Conservation (phyloP, 257 asterid species). For the Nicotiana benthamiana region DNA sequence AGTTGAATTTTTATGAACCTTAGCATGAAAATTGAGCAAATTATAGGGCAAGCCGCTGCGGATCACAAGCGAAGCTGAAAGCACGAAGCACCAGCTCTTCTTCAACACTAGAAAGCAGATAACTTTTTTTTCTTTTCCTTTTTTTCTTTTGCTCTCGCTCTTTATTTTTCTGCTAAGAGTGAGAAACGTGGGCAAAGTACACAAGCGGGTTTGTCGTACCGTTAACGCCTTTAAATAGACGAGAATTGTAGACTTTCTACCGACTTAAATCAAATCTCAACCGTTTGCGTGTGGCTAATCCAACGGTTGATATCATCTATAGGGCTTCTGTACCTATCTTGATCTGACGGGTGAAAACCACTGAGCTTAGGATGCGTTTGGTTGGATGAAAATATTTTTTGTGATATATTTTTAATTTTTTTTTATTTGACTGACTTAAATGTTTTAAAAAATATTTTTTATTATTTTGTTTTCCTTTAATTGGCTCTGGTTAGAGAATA, state of each 20-base stretch:
- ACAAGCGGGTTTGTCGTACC: neutral
- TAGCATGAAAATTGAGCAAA: neutral
- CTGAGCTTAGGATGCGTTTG: too few species aligned
- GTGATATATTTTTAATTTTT: too few species aligned
- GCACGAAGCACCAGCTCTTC: neutral
- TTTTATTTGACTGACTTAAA: too few species aligned
- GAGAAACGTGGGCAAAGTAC: neutral
- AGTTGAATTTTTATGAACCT: neutral
- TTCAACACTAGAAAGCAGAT: neutral
- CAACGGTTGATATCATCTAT: conserved; percentile 18
- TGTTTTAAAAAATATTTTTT: too few species aligned
- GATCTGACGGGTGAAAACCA: too few species aligned
- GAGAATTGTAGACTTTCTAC: conserved; percentile 3
- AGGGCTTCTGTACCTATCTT: neutral
- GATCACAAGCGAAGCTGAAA: neutral
- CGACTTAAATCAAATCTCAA: conserved; percentile 15
- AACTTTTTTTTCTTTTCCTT: neutral
- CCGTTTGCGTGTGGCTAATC: conserved; percentile 18
- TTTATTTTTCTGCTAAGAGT: neutral
- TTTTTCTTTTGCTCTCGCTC: neutral
- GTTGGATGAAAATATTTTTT: too few species aligned
- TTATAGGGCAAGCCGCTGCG: neutral
- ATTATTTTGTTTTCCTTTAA: too few species aligned
- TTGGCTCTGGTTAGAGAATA: too few species aligned
- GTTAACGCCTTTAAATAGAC: neutral